phyloP scores from a whole-genome alignment of 2,329 filamentous ascomycete species.

The Helicocarpus griseus region DNA sequence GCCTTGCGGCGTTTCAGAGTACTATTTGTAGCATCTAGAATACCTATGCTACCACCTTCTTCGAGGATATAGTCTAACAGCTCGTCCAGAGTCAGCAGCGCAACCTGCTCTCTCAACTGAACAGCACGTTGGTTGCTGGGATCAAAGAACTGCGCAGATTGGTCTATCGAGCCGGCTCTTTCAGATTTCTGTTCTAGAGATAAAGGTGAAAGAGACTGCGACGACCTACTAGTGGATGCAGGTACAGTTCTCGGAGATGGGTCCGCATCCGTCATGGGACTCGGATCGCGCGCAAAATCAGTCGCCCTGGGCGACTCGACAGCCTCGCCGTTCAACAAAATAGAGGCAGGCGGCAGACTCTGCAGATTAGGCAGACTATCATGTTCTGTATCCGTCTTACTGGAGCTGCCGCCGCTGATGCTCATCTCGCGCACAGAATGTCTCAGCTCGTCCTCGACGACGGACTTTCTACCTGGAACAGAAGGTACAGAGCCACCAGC shows the following conservation, averaged over 20 bases:
- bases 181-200: slow-evolving; percentile 4
- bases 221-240: background rate
- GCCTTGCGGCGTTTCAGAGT: slow-evolving; percentile 75
- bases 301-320: slow-evolving; percentile 16
- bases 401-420: slow-evolving; percentile 24
- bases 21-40: slow-evolving; percentile 95
- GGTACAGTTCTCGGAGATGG: background rate
- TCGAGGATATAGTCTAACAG: slow-evolving; percentile 79
- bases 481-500: slow-evolving; percentile 37
- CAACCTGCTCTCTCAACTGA: slow-evolving; percentile 79
- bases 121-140: slow-evolving; percentile 75
- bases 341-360: slow-evolving; percentile 41
- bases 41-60: slow-evolving; percentile 78
- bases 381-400: slow-evolving; percentile 18
- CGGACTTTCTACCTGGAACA: slow-evolving; percentile 11
- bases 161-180: slow-evolving; percentile 57
- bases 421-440: slow-evolving; percentile 37
- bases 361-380: slow-evolving; percentile 30
- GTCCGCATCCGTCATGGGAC: slow-evolving; percentile 9
- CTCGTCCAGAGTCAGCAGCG: slow-evolving; percentile 85
- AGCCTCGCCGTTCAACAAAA: slow-evolving; percentile 49
- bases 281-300: slow-evolving; percentile 5
- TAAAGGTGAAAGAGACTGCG: slow-evolving; percentile 6
- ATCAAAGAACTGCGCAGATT: slow-evolving; percentile 90
- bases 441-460: slow-evolving; percentile 32